Base-by-base conservation (phyloP, 2,329 filamentous ascomycete species). In the Amauroascus verrucosus region DNA sequence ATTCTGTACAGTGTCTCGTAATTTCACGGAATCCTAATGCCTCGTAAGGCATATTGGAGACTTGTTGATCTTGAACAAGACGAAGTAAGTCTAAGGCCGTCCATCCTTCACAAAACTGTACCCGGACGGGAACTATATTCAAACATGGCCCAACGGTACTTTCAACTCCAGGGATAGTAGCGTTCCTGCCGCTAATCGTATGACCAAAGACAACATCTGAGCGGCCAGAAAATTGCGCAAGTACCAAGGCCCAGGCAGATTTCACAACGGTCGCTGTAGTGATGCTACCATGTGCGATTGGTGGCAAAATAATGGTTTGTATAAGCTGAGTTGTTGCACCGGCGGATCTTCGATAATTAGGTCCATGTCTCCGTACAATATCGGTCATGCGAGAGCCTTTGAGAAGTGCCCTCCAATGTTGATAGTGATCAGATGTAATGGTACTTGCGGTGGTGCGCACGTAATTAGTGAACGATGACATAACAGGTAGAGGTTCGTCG, bases 191-290 rank as follows among this genome's bases (percentile, higher is more conserved):
- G 55, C 76, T 82, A 40, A 83, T 81, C 0, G 85, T 82, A 59
- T 83, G 79, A 26, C 82, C 82, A 57, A 85, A 85, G 7, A 81
- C 74, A 35, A 85, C 77, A 61, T 85, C 82, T 1, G 70, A 70
- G 14, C 70, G 65, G 1, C 64, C 63, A 0, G 78, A 72, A 9
- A 78, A 74, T 3, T 75, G 77, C 1, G 82, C 77, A 1, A 85
- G 75, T 16, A 77, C 78, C 6, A 84, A 64, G 0, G 81, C 79
- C 82, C 82, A 86, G 0, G 81, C 81, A 0, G 82, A 81, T 0
- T 82, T 83, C n/a, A 82, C 81, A 0, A 85, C 70, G 0, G 80
- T 84, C 1, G 82, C 81, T 9, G 79, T 72, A 1, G 82, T 85
- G 54, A 83, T 75, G 55, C 81, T 78, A 47, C 71, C 73, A 59